phyloP scores from a whole-genome alignment of 192 early-diverging fungal genomes.

The Coemansia sp. region DNA sequence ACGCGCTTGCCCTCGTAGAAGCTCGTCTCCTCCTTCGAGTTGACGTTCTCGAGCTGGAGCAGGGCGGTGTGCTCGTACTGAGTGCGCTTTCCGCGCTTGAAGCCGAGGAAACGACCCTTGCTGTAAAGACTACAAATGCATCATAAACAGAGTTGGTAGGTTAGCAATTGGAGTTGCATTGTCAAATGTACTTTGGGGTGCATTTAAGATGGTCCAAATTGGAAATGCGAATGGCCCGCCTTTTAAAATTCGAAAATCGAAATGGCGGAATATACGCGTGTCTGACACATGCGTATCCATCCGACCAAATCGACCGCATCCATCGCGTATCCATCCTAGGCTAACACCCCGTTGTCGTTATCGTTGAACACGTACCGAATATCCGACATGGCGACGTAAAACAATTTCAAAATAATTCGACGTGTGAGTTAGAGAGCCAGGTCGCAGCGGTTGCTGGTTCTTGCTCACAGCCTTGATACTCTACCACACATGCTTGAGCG shows the following conservation, averaged over 20 bases:
- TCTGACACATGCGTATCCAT: conserved; percentile 25
- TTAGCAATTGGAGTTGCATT: background rate
- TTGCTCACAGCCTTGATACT: background rate
- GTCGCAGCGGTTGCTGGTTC: background rate
- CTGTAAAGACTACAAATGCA: conserved; percentile 84
- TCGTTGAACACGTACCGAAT: conserved; percentile 46
- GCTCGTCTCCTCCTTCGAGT: conserved; percentile 83
- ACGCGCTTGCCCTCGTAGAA: conserved; percentile 99
- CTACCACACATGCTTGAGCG: background rate
- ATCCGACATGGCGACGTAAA: conserved; percentile 11
- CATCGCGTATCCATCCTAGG: background rate
- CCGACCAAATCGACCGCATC: conserved; percentile 23
- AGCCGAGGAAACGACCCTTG: conserved; percentile 96
- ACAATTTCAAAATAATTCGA: conserved; percentile 9
- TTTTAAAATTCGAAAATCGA: background rate
- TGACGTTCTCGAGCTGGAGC: conserved; percentile 91
- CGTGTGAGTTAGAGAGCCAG: conserved; percentile 23
- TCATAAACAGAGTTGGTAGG: background rate
- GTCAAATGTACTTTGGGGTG: background rate
- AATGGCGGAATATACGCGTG: background rate
- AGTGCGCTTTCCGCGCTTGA: conserved; percentile 90
- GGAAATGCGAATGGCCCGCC: background rate
- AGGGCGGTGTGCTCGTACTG: conserved; percentile 89
- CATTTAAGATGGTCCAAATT: background rate
- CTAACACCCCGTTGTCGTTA: background rate